A percentile compares a stretch with the other conserved stretches of the same genome.
These are phyloP conservation scores for Cordyceps militaris DNA, from an alignment of 2,329 filamentous ascomycete genomes.

Conservation along the genomic window DNA sequence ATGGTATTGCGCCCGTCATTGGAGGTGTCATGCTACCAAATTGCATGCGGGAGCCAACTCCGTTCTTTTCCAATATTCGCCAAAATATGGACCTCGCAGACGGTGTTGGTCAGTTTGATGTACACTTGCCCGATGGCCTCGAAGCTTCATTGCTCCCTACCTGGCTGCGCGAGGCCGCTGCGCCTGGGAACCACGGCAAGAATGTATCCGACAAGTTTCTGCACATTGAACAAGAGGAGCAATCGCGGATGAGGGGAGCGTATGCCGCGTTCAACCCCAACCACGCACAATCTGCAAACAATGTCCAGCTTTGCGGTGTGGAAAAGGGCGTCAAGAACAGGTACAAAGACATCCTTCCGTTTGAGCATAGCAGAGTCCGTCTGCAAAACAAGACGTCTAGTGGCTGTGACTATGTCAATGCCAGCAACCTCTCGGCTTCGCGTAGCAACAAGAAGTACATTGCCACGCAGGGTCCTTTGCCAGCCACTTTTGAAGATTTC, in stretches of 20 bases:
- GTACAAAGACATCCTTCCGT: conserved; percentile 97
- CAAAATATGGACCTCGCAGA: conserved; percentile 94
- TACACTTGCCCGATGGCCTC: conserved; percentile 40
- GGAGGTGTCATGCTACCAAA: conserved; percentile 80
- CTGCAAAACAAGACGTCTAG: conserved; percentile 60
- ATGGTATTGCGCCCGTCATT: conserved; percentile 60
- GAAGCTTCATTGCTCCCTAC: conserved; percentile 52
- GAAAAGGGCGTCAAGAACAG: conserved; percentile 94
- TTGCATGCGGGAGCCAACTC: conserved; percentile 63
- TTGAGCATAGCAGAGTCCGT: conserved; percentile 85
- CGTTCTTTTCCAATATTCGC: conserved; percentile 92
- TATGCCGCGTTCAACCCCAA: conserved; percentile 44
- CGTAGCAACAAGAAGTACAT: conserved; percentile 90
- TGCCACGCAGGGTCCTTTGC: conserved; percentile 87
- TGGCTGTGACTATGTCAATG: conserved; percentile 91
- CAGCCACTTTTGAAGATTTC: conserved; percentile 93
- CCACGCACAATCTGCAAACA: conserved; percentile 20
- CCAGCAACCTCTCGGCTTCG: conserved; percentile 73
- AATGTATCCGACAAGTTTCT: conserved; percentile 77
- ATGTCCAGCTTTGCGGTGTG: conserved; percentile 77
- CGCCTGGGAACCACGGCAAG: conserved; percentile 66
- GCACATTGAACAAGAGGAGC: conserved; percentile 74
- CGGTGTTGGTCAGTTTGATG: conserved; percentile 78
- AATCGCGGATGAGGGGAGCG: conserved; percentile 85
- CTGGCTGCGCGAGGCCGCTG: conserved; percentile 69